A percentile compares a stretch with the other conserved stretches of the same genome.
phyloP scores from a whole-genome alignment of 108 stramenopile genomes.

The Chaetoceros muelleri region DNA sequence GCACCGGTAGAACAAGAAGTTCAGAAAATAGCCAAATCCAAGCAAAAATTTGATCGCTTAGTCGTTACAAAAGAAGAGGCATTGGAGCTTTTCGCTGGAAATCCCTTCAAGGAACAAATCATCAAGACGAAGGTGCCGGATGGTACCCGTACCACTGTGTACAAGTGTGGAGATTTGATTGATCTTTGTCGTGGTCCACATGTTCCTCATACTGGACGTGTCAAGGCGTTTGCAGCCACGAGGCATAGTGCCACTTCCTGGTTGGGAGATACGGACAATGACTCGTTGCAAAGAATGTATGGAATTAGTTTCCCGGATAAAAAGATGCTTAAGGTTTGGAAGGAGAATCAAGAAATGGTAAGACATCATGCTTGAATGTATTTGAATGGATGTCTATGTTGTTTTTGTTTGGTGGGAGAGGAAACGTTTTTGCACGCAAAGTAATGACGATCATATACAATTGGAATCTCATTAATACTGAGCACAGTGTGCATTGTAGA shows the following conservation, averaged over 20 bases:
- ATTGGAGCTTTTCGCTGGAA: slow-evolving; percentile 90
- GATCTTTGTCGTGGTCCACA: slow-evolving; percentile 99
- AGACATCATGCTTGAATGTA: slow-evolving; percentile 8
- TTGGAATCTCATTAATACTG: neutral
- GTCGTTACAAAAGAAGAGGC: slow-evolving; percentile 98
- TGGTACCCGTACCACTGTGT: slow-evolving; percentile 93
- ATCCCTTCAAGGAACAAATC: slow-evolving; percentile 95
- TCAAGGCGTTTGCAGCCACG: slow-evolving; percentile 92
- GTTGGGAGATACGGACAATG: slow-evolving; percentile 96
- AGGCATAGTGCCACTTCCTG: slow-evolving; percentile 92
- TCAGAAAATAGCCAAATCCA: slow-evolving; percentile 81
- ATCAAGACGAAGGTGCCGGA: slow-evolving; percentile 94
- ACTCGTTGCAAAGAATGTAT: slow-evolving; percentile 94
- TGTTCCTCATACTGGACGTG: slow-evolving; percentile 85
- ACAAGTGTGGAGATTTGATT: slow-evolving; percentile 94
- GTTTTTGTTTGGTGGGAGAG: too few relatives aligned
- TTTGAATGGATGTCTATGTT: neutral
- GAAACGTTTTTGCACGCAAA: neutral
- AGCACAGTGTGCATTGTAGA: neutral
- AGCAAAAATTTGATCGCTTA: slow-evolving; percentile 97
- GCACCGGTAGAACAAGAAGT: slow-evolving; percentile 73
- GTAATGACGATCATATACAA: neutral
- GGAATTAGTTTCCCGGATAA: slow-evolving; percentile 98
- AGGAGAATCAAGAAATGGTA: slow-evolving; percentile 88
- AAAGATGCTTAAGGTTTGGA: slow-evolving; percentile 92